Conservation (phyloP, 148 eudicot genomes). For the Cornus kousa region DNA sequence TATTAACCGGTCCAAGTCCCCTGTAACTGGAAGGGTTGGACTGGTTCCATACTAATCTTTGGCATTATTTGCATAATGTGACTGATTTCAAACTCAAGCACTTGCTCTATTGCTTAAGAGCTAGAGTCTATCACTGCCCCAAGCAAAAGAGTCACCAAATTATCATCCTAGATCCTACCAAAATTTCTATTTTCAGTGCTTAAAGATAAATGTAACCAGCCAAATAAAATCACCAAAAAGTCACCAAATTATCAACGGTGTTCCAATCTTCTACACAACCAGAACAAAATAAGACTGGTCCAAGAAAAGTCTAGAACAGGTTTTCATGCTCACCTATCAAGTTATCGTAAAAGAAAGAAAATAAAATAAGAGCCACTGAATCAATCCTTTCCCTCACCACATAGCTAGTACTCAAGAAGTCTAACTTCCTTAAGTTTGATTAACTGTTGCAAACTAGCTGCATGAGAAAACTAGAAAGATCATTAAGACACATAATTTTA, state of each 20-base stretch:
- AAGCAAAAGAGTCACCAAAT: too few relatives aligned
- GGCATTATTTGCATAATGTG: too few relatives aligned
- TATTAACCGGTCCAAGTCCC: too few relatives aligned
- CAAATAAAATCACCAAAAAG: background rate
- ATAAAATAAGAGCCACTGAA: background rate
- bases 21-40: too few relatives aligned
- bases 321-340: background rate
- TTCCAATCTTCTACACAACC: background rate
- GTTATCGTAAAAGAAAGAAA: background rate
- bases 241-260: background rate
- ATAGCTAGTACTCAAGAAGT: background rate
- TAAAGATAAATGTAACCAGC: too few relatives aligned
- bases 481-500: background rate
- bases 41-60: too few relatives aligned
- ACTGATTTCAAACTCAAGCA: too few relatives aligned
- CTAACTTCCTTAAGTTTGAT: background rate
- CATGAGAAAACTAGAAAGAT: background rate
- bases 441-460: background rate
- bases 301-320: background rate
- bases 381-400: background rate
- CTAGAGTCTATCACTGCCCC: too few relatives aligned
- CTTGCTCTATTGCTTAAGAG: too few relatives aligned
- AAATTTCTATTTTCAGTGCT: background rate
- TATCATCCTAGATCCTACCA: background rate
- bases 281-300: background rate